Evolutionary conservation across 768 basidiomycete species (phyloP).

Genomic region (Agrocybe pediades): DNA sequence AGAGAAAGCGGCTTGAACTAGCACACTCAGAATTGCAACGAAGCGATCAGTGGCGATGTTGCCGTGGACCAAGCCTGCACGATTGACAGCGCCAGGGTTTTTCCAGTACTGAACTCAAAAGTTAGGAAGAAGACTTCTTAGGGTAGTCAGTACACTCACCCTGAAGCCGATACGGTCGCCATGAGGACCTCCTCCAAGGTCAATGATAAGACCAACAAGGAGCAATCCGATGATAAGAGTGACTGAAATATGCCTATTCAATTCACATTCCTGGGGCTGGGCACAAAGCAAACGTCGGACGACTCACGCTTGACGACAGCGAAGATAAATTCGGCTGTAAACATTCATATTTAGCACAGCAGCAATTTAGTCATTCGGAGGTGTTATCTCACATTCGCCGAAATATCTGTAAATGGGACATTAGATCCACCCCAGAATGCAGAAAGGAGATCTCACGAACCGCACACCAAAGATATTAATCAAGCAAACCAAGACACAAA

Average conservation of each 20-base stretch:
- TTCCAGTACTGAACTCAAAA: conserved; percentile 56
- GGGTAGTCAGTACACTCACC: conserved; percentile 34
- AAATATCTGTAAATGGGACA: conserved; percentile 44
- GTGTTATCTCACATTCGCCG: conserved; percentile 52
- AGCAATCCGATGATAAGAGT: conserved; percentile 63
- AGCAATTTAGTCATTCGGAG: neutral
- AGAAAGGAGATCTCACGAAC: conserved; percentile 26
- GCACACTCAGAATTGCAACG: conserved; percentile 42
- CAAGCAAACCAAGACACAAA: conserved; percentile 56
- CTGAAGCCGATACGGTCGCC: conserved; percentile 70
- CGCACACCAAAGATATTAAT: conserved; percentile 76
- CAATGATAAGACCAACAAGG: conserved; percentile 65
- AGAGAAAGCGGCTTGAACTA: conserved; percentile 69
- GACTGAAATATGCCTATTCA: conserved; percentile 33
- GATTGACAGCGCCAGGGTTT: conserved; percentile 63
- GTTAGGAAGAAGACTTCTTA: neutral
- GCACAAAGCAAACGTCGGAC: neutral
- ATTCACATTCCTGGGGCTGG: too few species aligned
- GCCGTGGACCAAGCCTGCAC: conserved; percentile 41
- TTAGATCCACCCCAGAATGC: conserved; percentile 1
- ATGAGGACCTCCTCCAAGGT: conserved; percentile 76
- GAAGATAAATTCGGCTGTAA: conserved; percentile 63
- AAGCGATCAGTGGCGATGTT: conserved; percentile 47
- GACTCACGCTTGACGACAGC: conserved; percentile 63
- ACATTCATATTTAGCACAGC: neutral